phyloP scores from a whole-genome alignment of 139 green algal species.

The Micromonas commoda region DNA sequence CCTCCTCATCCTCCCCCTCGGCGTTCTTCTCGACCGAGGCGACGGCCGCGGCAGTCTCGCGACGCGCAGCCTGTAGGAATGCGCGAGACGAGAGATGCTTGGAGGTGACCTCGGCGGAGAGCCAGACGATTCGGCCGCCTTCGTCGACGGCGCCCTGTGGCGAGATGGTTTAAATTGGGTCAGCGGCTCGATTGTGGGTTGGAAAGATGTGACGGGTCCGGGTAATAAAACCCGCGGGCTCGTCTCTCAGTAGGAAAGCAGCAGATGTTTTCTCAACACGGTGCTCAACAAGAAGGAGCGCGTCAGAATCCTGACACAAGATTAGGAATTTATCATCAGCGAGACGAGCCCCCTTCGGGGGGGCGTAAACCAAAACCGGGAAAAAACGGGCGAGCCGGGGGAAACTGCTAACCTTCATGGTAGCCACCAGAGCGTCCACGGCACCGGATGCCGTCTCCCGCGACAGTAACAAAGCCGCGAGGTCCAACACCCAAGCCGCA shows the following conservation, averaged over 20 bases:
- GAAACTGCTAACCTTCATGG: constrained; percentile 12
- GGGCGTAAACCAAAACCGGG: neutral
- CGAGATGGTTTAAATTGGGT: neutral
- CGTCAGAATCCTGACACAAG: constrained; percentile 29
- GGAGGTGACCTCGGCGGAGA: neutral
- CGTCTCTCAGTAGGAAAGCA: constrained; percentile 29
- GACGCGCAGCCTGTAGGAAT: neutral
- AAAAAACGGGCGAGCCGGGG: neutral
- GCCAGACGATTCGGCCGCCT: neutral
- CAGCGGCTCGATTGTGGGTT: neutral
- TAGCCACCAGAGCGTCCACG: neutral
- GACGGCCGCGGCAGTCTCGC: neutral
- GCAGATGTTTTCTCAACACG: constrained; percentile 23
- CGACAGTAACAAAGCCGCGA: neutral
- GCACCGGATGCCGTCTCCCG: neutral
- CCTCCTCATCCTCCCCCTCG: neutral
- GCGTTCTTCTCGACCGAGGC: neutral
- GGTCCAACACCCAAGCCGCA: neutral
- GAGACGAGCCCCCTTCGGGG: neutral
- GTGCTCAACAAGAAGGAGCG: neutral
- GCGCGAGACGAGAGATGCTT: neutral
- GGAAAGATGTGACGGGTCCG: no score
- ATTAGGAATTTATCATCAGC: constrained; percentile 21
- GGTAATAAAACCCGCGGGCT: no score
- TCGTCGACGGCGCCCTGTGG: neutral